Conservation (phyloP, 139 green algal genomes). For the Auxenochlorella pyrenoidosa region DNA sequence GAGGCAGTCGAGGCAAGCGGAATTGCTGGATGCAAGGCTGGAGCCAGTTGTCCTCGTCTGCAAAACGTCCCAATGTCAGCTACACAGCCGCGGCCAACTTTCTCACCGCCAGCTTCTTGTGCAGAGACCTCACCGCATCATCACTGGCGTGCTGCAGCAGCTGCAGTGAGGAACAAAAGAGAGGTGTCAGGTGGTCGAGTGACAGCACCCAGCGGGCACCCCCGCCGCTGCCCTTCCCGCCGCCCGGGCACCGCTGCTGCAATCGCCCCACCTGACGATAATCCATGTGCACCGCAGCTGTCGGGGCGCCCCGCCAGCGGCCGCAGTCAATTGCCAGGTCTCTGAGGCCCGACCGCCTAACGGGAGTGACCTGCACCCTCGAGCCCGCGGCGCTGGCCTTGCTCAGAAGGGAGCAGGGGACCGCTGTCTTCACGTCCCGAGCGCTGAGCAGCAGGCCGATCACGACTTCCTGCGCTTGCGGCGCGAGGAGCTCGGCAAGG, state of each 20-base stretch:
- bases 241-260: neutral
- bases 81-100: neutral
- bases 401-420: conserved; percentile 29
- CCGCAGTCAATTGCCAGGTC: conserved; percentile 24
- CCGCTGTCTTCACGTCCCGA: conserved; percentile 16
- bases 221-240: neutral
- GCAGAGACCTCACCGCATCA: neutral
- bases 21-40: neutral
- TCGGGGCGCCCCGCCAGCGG: neutral
- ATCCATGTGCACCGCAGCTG: neutral
- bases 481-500: neutral
- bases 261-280: neutral
- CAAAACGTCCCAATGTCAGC: neutral
- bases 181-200: too few relatives aligned
- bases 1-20: neutral
- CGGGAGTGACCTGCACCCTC: neutral
- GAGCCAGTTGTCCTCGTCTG: too few relatives aligned
- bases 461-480: neutral
- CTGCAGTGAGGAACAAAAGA: neutral
- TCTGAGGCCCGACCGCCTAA: neutral
- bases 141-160: conserved; percentile 31
- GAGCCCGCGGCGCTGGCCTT: neutral
- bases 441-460: neutral
- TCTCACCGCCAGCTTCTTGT: conserved; percentile 16
- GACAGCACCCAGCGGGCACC: conserved; percentile 2